These are phyloP conservation scores for Globisporangium okanoganense DNA, from an alignment of 352 stramenopile genomes.

Conservation along the genomic window DNA sequence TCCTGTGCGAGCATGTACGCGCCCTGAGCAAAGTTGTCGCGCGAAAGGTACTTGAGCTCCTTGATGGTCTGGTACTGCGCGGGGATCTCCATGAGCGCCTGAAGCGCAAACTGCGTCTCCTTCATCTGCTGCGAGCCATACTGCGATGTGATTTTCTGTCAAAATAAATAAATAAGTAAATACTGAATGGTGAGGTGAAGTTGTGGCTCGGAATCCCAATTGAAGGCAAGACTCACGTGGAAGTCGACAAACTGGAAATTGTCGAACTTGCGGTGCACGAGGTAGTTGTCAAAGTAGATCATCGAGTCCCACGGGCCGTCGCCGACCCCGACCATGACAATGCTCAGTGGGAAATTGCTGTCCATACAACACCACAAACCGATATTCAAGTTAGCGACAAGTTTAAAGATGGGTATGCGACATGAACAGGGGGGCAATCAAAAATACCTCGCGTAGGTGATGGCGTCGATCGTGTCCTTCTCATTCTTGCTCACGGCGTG, in stretches of 20 bases:
- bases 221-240: conserved; percentile 24
- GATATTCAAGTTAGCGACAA: neutral
- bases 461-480: conserved; percentile 85
- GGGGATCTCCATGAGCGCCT: conserved; percentile 84
- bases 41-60: conserved; percentile 54
- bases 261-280: conserved; percentile 76
- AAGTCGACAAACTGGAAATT: conserved; percentile 90
- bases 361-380: neutral
- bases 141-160: conserved; percentile 51
- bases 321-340: conserved; percentile 79
- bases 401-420: neutral
- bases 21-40: conserved; percentile 18
- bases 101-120: conserved; percentile 70
- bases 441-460: conserved; percentile 56
- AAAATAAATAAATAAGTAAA: neutral
- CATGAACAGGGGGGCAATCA: neutral
- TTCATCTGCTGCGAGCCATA: conserved; percentile 42
- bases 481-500: conserved; percentile 82
- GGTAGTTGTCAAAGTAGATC: conserved; percentile 79
- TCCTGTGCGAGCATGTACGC: conserved; percentile 46
- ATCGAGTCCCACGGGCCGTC: conserved; percentile 82
- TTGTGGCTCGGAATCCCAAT: neutral
- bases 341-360: conserved; percentile 76
- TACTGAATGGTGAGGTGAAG: neutral
- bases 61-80: conserved; percentile 82